Conservation (phyloP, 2,329 filamentous ascomycete species). For the Teratosphaeria gauchensis region DNA sequence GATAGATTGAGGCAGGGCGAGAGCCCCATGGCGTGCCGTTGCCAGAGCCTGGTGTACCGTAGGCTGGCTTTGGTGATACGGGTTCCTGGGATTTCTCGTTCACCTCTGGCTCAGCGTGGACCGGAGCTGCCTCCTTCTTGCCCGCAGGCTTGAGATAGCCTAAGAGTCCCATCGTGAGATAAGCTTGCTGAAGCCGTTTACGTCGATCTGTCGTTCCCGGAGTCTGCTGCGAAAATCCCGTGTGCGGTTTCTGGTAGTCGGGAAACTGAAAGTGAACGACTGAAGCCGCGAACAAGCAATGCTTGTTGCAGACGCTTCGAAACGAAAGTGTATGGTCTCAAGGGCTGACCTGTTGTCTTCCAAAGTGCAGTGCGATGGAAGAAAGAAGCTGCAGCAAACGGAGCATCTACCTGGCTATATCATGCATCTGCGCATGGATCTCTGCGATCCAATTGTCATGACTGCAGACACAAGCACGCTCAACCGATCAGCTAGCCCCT, state of each 20-base stretch:
- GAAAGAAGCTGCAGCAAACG: background rate
- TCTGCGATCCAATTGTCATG: background rate
- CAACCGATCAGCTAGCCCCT: background rate
- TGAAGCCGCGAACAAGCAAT: conserved; percentile 7
- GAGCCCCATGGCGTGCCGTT: conserved; percentile 21
- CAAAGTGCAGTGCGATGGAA: background rate
- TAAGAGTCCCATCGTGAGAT: conserved; percentile 28
- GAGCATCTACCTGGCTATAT: background rate
- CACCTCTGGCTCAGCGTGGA: background rate
- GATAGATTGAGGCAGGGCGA: conserved; percentile 27
- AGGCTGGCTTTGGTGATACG: background rate
- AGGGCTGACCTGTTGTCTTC: conserved; percentile 2
- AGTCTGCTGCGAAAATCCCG: background rate
- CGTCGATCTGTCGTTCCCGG: background rate
- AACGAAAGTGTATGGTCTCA: conserved; percentile 4
- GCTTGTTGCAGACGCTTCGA: conserved; percentile 5
- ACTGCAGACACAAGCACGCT: background rate
- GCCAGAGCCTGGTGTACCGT: conserved; percentile 10
- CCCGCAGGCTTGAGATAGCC: conserved; percentile 16
- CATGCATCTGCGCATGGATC: background rate
- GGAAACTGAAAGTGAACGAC: conserved; percentile 1
- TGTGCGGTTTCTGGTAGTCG: background rate
- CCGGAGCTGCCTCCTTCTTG: conserved; percentile 1
- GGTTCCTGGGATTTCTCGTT: conserved; percentile 2
- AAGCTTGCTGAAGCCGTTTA: background rate